phyloP scores from a whole-genome alignment of 148 eudicot species.

The Silene uniflora region DNA sequence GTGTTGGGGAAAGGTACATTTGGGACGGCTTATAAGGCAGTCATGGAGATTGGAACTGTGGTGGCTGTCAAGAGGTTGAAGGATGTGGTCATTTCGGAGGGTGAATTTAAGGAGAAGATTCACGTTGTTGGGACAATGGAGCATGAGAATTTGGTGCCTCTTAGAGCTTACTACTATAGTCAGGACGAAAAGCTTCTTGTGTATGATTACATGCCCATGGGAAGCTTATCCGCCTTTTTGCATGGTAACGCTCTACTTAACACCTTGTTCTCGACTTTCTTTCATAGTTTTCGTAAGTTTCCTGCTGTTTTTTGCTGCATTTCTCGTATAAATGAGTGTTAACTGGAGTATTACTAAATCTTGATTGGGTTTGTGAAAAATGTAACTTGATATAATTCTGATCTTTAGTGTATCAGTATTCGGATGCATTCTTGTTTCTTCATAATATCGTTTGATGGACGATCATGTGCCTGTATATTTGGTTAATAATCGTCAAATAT shows the following conservation, averaged over 20 bases:
- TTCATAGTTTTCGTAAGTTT: background rate
- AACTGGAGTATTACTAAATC: too few species aligned
- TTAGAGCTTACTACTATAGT: conserved; percentile 76
- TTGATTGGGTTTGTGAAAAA: too few species aligned
- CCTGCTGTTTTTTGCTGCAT: background rate
- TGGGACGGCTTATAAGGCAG: conserved; percentile 92
- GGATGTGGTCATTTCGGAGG: conserved; percentile 60
- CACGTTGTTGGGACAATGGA: conserved; percentile 74
- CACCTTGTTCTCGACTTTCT: background rate
- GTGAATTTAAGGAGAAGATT: conserved; percentile 70
- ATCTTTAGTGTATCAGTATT: too few species aligned
- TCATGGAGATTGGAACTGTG: conserved; percentile 61
- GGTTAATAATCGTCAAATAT: background rate
- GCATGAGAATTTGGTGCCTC: conserved; percentile 76
- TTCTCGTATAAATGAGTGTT: background rate
- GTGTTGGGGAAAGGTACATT: conserved; percentile 89
- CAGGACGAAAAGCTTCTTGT: conserved; percentile 86
- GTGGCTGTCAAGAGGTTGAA: conserved; percentile 87
- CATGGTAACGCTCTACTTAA: conserved; percentile 51
- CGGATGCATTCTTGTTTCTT: too few species aligned
- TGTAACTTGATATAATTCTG: too few species aligned
- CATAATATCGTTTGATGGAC: too few species aligned
- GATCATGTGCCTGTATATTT: too few species aligned
- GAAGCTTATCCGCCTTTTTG: conserved; percentile 84
- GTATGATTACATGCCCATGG: conserved; percentile 82